These are phyloP conservation scores for Hondaea fermentalgiana DNA, from an alignment of 108 stramenopile genomes.

Conservation along the genomic window DNA sequence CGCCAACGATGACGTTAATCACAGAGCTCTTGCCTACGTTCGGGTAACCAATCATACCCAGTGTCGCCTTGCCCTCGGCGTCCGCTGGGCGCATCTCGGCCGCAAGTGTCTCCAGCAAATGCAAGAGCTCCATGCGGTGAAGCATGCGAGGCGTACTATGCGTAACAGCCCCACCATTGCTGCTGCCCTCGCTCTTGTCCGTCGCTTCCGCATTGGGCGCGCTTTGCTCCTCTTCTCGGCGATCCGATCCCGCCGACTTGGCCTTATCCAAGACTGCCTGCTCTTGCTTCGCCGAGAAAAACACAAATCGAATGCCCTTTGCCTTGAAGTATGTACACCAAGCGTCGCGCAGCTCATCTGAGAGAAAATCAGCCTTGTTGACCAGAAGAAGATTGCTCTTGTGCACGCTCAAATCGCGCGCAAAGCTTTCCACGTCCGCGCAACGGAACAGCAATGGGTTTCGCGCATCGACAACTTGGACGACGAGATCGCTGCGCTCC, in stretches of 20 bases:
- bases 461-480: conserved; percentile 92
- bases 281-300: conserved; percentile 86
- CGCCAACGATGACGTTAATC: conserved; percentile 90
- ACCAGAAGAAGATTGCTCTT: conserved; percentile 80
- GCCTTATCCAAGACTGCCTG: conserved; percentile 66
- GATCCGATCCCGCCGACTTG: not conserved
- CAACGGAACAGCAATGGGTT: conserved; percentile 91
- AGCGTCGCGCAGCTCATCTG: conserved; percentile 60
- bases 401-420: conserved; percentile 58
- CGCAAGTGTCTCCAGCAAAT: conserved; percentile 62
- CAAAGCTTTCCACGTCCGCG: conserved; percentile 72
- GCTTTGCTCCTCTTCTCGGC: too few relatives aligned
- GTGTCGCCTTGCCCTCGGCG: not conserved
- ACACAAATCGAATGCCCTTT: conserved; percentile 68
- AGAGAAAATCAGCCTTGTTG: conserved; percentile 95
- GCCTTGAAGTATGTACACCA: conserved; percentile 78
- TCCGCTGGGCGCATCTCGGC: not conserved
- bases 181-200: conserved; percentile 1
- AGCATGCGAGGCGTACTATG: conserved; percentile 37
- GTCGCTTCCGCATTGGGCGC: too few relatives aligned
- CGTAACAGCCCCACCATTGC: not conserved
- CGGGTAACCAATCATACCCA: conserved; percentile 95
- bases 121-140: conserved; percentile 59
- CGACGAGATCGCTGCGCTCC: conserved; percentile 77
- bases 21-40: conserved; percentile 95